Percentiles rank a stretch among this genome's conserved stretches.
Evolutionary conservation across 306 rosid genomes (phyloP).

Genomic region (Cajanus cajan): DNA sequence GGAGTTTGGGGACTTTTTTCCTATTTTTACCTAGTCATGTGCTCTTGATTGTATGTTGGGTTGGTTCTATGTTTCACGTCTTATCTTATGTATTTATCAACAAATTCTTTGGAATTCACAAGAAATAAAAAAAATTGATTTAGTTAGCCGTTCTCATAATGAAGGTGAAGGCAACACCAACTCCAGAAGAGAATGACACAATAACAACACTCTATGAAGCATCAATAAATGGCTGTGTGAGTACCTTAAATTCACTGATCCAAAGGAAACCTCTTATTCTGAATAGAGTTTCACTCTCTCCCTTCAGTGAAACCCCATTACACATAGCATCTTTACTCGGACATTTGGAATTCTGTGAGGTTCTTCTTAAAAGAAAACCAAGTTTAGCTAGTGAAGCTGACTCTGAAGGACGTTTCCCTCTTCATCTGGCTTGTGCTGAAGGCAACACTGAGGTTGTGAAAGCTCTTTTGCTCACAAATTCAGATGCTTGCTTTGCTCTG

Average conservation of each 20-base stretch:
- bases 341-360: neutral
- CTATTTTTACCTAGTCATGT: too few species aligned
- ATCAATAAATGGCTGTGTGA: neutral
- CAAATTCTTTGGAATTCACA: too few species aligned
- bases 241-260: conserved; percentile 2
- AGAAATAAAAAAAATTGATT: too few species aligned
- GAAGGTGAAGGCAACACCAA: neutral
- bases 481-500: neutral
- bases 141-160: neutral
- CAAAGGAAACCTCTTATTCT: conserved; percentile 20
- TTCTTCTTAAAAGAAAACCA: neutral
- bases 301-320: conserved; percentile 26
- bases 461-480: neutral
- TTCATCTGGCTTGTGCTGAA: conserved; percentile 27
- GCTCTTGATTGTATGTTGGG: too few species aligned
- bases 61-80: too few species aligned
- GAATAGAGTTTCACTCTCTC: conserved; percentile 17
- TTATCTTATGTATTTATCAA: too few species aligned
- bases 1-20: too few species aligned
- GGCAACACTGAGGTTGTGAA: conserved; percentile 25
- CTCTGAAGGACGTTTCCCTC: conserved; percentile 21
- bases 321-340: conserved; percentile 15
- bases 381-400: neutral
- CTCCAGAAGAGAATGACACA: neutral
- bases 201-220: neutral